These are phyloP conservation scores for Beta macrorhiza DNA, from an alignment of 179 eudicot genomes.

Conservation along the genomic window DNA sequence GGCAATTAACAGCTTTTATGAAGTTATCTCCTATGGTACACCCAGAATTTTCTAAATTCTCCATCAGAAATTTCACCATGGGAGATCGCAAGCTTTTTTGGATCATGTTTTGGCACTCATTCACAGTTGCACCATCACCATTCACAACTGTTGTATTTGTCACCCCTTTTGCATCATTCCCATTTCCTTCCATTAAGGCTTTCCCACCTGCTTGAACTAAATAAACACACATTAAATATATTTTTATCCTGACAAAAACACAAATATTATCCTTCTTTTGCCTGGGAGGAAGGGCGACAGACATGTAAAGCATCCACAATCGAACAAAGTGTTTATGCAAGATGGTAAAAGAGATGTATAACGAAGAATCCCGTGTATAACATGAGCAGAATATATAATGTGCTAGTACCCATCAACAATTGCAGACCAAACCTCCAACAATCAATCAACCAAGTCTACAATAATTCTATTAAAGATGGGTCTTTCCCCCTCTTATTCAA, in stretches of 20 bases:
- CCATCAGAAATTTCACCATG: slow-evolving; percentile 69
- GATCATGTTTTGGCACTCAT: slow-evolving; percentile 56
- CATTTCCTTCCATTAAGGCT: slow-evolving; percentile 35
- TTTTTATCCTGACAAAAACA: background rate
- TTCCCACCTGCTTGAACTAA: background rate
- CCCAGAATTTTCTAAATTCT: slow-evolving; percentile 69
- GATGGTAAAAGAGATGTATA: background rate
- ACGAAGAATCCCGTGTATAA: no score
- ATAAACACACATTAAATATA: no score
- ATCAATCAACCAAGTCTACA: background rate
- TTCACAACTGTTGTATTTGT: slow-evolving; percentile 19
- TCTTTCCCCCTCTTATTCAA: background rate
- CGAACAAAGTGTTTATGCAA: background rate
- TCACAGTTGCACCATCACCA: slow-evolving; percentile 38
- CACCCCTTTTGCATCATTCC: slow-evolving; percentile 25
- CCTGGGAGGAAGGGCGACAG: no score
- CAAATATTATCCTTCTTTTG: no score
- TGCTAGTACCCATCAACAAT: background rate
- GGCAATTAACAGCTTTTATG: slow-evolving; percentile 63
- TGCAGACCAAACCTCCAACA: background rate
- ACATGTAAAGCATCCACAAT: background rate
- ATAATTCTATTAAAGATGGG: background rate
- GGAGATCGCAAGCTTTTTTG: slow-evolving; percentile 63
- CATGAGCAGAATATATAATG: no score
- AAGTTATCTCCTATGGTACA: slow-evolving; percentile 60